Evolutionary conservation across 768 basidiomycete genomes (phyloP).

Genomic region (Rhodotorula kratochvilovae): DNA sequence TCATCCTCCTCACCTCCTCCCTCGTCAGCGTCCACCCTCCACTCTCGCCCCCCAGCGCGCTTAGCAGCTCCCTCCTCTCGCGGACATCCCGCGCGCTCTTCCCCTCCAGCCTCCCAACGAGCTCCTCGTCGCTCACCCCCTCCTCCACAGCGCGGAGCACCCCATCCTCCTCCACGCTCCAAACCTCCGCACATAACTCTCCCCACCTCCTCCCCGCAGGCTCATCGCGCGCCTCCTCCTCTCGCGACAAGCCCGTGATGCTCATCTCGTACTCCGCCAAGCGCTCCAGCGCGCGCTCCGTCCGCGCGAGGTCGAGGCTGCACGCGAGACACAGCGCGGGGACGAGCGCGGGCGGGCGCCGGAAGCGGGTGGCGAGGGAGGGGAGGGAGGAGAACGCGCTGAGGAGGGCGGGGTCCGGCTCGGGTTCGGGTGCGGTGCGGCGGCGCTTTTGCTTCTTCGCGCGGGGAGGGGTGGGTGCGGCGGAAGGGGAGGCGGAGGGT

Average conservation of each 20-base stretch:
- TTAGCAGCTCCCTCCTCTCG: not conserved
- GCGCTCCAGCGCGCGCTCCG: not conserved
- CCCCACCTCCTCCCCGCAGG: not conserved
- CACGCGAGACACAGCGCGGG: not conserved
- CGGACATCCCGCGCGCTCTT: not conserved
- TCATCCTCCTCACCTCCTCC: not conserved
- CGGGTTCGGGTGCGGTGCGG: not conserved
- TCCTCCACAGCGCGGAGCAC: not conserved
- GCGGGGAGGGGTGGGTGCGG: too few species aligned
- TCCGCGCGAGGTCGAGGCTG: not conserved
- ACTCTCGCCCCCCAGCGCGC: too few species aligned
- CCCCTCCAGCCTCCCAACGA: not conserved
- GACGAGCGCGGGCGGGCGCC: not conserved
- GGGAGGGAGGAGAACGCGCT: not conserved
- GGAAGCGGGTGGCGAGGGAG: not conserved
- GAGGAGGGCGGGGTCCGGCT: not conserved
- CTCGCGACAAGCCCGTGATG: not conserved
- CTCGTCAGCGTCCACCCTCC: not conserved
- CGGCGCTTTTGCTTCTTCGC: too few species aligned
- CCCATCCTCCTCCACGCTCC: not conserved
- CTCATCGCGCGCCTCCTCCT: not conserved
- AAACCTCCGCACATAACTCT: not conserved
- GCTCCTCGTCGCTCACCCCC: not conserved
- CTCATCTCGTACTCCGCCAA: not conserved
- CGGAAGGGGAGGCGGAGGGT: not conserved